Conservation (phyloP, 1,284 basidiomycete genomes). For the Nidula niveotomentosa region DNA sequence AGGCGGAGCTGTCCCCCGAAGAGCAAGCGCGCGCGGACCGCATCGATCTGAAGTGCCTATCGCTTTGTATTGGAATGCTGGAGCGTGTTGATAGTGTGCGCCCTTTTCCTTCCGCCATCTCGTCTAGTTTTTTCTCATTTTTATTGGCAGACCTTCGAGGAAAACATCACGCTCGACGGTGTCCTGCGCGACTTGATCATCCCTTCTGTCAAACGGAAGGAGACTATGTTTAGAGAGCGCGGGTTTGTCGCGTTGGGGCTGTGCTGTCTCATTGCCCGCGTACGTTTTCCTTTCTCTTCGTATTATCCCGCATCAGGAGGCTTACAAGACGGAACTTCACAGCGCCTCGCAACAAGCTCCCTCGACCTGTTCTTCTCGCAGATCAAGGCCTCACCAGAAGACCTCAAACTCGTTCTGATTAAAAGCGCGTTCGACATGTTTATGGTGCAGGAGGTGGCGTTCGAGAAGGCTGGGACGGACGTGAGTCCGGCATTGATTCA, state of each 20-base stretch:
- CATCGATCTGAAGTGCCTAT: conserved; percentile 76
- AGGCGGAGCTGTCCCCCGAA: conserved; percentile 48
- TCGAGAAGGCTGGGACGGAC: conserved; percentile 17
- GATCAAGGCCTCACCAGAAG: conserved; percentile 60
- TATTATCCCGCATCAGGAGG: too few species aligned
- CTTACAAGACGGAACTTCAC: background rate
- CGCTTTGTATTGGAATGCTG: conserved; percentile 84
- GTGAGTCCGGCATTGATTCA: conserved; percentile 19
- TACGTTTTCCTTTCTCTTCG: conserved; percentile 22
- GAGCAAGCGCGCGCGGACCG: conserved; percentile 57
- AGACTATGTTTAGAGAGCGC: conserved; percentile 73
- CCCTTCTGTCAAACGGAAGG: conserved; percentile 83
- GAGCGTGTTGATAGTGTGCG: conserved; percentile 87
- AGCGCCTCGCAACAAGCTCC: conserved; percentile 66
- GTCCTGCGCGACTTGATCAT: conserved; percentile 85
- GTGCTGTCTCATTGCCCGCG: conserved; percentile 83
- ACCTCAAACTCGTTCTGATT: conserved; percentile 68
- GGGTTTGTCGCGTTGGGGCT: conserved; percentile 83
- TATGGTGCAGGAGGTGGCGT: conserved; percentile 75
- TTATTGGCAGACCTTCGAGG: conserved; percentile 70
- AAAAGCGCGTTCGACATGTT: conserved; percentile 84
- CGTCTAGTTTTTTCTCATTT: background rate
- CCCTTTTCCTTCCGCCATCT: conserved; percentile 8
- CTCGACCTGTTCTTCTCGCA: conserved; percentile 76
- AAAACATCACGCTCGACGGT: conserved; percentile 88